Conservation (phyloP, 1,284 basidiomycete species). For the Ceratobasidium sp. region DNA sequence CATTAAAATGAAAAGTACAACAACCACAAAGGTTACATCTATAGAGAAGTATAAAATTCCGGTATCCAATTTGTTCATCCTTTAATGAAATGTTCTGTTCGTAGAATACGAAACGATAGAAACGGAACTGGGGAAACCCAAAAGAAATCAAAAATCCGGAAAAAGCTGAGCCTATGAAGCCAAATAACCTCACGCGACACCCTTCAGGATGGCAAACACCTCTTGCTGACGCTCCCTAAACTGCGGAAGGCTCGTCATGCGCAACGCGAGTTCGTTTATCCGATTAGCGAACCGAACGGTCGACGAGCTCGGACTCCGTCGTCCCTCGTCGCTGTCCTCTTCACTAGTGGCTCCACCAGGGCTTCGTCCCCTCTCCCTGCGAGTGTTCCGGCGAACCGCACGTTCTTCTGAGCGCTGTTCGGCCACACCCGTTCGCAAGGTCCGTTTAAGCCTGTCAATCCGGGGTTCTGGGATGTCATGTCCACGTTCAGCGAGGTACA, state of each 20-base stretch:
- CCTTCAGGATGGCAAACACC: constrained; percentile 76
- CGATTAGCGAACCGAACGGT: constrained; percentile 78
- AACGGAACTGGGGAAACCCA: background rate
- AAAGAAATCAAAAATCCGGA: background rate
- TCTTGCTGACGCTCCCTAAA: constrained; percentile 78
- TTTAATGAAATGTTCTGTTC: constrained; percentile 12
- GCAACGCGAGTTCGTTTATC: constrained; percentile 76
- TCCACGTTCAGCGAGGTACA: constrained; percentile 63
- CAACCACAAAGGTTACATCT: background rate
- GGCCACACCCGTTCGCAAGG: constrained; percentile 64
- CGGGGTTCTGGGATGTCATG: constrained; percentile 62
- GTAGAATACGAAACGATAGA: background rate
- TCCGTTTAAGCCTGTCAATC: constrained; percentile 70
- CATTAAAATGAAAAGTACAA: background rate
- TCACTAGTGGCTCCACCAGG: background rate
- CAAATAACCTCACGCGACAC: constrained; percentile 52
- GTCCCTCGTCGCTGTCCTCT: constrained; percentile 47
- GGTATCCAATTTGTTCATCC: constrained; percentile 9
- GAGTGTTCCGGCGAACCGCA: constrained; percentile 54
- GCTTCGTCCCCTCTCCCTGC: constrained; percentile 53
- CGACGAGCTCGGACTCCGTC: constrained; percentile 69
- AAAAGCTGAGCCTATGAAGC: no score
- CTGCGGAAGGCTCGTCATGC: constrained; percentile 73
- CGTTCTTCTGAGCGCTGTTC: constrained; percentile 45
- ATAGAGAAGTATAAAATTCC: background rate